Base-by-base conservation (phyloP, 768 basidiomycete genomes). In the Tremella yokohamensis region DNA sequence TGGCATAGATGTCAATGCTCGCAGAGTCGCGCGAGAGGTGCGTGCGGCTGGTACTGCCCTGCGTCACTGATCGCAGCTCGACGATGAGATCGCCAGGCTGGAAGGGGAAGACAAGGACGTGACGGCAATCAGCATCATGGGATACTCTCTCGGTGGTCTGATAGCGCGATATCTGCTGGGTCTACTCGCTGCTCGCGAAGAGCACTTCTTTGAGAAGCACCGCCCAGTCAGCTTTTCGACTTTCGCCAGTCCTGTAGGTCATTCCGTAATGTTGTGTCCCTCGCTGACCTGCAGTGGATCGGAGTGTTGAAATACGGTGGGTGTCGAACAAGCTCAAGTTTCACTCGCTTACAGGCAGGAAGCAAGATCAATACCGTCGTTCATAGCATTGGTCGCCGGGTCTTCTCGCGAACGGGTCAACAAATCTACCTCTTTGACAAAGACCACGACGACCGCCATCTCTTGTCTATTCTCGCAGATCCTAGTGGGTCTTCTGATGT, bases 381-480 rank as follows among this genome's bases (percentile, higher is more conserved):
- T 6, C 69, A 68, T 52, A 66, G 62, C 9, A 54, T 68, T 19
- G 66, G 66, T 1, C 40, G 60, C 25, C 45, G 56, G 25, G 49
- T 72, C n/a, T 69, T 72, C 54, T 66, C 67, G 2, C 47, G 74
- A 13, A 65, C 61, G 1, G 74, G 74, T 0, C 55, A 66, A 38
- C 74, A 76, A 52, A 47, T 76, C 34, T 76, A 72, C 54, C 60
- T 61, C n/a, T 53, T 62, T 18, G 74, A 76, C 50, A 58, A 58
- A 37, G 71, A 71, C 37, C 58, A 62, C 40, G 61, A 59, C 20
- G 69, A 65, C 16, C 56, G 69, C 49, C 63, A 64, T 47, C 50
- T 74, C n/a, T 39, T 76, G 51, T 70, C 73, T 34, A 52, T 68
- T 26, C 70, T 76, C 65, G 64, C 72, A 18, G 74, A 76, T 62